Evolutionary conservation across 225 moss, liverwort and hornwort species (phyloP).

Genomic region (Climacium dendroides): DNA sequence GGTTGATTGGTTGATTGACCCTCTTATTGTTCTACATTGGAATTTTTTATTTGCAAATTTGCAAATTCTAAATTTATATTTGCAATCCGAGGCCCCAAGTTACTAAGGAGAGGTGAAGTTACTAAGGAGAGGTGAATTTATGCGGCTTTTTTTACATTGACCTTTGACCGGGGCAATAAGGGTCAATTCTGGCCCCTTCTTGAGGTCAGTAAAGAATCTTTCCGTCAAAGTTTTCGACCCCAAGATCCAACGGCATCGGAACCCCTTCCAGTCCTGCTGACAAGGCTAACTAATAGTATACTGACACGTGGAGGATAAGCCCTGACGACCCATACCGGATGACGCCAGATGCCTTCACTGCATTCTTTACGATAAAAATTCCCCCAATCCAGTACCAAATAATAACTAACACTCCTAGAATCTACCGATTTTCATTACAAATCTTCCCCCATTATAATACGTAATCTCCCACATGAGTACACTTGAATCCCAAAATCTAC

Average conservation of each 20-base stretch:
- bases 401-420: too few relatives aligned
- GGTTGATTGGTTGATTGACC: too few relatives aligned
- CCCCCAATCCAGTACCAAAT: neutral
- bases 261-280: neutral
- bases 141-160: too few relatives aligned
- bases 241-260: neutral
- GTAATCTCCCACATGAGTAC: fast-evolving
- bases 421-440: neutral
- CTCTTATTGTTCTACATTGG: too few relatives aligned
- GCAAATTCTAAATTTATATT: too few relatives aligned
- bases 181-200: neutral
- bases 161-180: too few relatives aligned
- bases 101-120: too few relatives aligned
- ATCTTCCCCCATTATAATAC: neutral
- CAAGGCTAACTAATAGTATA: neutral
- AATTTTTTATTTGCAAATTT: too few relatives aligned
- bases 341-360: neutral
- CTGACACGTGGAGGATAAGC: constrained; percentile 19
- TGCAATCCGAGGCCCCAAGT: too few relatives aligned
- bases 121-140: too few relatives aligned
- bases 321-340: neutral
- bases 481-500: neutral
- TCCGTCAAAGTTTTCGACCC: neutral
- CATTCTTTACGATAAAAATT: neutral
- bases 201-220: neutral